phyloP scores from a whole-genome alignment of 352 stramenopile species.

The Pythium utonaiense region DNA sequence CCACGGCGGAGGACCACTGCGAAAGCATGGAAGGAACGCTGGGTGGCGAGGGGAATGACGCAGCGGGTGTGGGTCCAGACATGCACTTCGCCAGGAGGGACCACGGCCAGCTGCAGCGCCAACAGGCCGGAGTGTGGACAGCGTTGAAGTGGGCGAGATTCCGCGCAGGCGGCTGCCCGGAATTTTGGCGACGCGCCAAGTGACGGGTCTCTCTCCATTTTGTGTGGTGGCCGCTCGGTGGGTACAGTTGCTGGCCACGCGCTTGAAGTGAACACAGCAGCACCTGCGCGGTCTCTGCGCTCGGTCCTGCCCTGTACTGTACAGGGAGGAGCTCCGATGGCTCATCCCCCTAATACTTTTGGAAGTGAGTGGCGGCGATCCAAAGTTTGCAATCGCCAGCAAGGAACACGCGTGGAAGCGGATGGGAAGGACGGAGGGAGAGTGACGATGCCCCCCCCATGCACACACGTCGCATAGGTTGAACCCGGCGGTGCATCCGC shows the following conservation, averaged over 20 bases:
- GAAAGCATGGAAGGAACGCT: background rate
- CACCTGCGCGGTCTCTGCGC: background rate
- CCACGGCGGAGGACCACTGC: background rate
- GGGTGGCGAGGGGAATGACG: background rate
- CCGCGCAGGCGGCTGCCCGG: background rate
- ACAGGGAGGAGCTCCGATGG: too few species aligned
- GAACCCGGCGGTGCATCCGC: too few species aligned
- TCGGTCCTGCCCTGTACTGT: background rate
- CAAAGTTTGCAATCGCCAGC: background rate
- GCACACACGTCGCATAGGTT: background rate
- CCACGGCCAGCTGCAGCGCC: background rate
- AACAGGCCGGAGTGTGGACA: background rate
- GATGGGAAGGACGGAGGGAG: background rate
- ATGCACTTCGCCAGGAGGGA: background rate
- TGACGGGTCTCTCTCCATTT: background rate
- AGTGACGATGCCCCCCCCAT: background rate
- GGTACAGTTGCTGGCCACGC: background rate
- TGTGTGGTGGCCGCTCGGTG: background rate
- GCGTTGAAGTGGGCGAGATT: background rate
- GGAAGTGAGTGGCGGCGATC: background rate
- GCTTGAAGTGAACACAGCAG: background rate
- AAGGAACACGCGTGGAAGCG: background rate
- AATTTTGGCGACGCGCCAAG: background rate
- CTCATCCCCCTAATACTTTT: too few species aligned
- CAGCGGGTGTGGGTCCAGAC: background rate